Evolutionary conservation across 2,329 filamentous ascomycete genomes (phyloP).

Genomic region (Colletotrichum sp.): DNA sequence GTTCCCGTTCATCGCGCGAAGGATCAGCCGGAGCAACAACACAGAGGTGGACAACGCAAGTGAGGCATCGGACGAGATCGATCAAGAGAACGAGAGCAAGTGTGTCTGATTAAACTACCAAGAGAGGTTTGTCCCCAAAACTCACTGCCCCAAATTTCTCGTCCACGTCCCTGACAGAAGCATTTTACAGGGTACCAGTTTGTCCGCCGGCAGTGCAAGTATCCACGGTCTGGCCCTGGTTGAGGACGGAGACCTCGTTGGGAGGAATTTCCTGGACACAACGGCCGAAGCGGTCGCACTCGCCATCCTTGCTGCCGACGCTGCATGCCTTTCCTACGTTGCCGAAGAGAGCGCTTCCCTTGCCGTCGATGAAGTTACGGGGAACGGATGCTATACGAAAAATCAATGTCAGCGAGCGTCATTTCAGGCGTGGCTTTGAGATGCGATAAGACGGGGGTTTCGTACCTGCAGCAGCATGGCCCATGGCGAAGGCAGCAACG

Average conservation of each 20-base stretch:
- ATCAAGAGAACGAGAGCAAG: not conserved
- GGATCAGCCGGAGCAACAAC: not conserved
- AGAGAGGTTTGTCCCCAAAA: not conserved
- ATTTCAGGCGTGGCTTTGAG: fast-evolving
- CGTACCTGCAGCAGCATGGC: conserved; percentile 3
- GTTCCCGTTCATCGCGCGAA: not conserved
- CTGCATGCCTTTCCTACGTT: conserved; percentile 4
- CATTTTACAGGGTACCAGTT: not conserved
- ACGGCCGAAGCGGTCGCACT: conserved; percentile 12
- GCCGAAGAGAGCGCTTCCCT: conserved; percentile 11
- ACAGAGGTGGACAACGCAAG: not conserved
- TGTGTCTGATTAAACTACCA: not conserved
- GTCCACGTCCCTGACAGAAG: not conserved
- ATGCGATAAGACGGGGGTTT: not conserved
- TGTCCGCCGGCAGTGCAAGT: conserved; percentile 12
- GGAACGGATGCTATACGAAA: not conserved
- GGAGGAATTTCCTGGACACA: conserved; percentile 6
- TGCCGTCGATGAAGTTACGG: conserved; percentile 2
- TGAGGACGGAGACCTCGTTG: conserved; percentile 2
- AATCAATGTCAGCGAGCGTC: not conserved
- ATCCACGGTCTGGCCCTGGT: conserved; percentile 2
- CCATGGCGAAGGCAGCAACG: not conserved
- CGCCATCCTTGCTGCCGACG: conserved; percentile 3
- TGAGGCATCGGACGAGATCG: fast-evolving
- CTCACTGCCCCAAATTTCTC: not conserved